Evolutionary conservation across 371 early-diverging fungal species (phyloP).

Genomic region (Capillidium heterosporum): DNA sequence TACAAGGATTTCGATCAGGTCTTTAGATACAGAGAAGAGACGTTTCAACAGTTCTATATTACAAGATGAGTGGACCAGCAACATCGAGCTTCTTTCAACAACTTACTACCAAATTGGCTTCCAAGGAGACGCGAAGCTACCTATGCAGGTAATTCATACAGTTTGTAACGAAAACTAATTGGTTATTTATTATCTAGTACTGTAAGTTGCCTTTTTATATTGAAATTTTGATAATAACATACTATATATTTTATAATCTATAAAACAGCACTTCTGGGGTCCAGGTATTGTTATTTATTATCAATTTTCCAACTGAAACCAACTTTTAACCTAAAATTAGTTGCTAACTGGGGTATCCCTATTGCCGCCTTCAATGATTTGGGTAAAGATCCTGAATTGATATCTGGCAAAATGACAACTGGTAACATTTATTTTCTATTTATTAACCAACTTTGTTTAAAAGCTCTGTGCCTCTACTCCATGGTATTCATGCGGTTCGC

Average conservation of each 20-base stretch:
- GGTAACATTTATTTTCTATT: conserved; percentile 20
- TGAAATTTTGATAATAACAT: not conserved
- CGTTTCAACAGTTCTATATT: not conserved
- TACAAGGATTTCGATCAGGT: too few species aligned
- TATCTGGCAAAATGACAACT: conserved; percentile 86
- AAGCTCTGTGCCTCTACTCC: conserved; percentile 41
- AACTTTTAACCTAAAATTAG: conserved; percentile 15
- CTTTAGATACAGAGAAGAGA: too few species aligned
- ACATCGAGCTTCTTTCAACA: not conserved
- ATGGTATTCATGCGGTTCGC: conserved; percentile 91
- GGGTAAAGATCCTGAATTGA: conserved; percentile 77
- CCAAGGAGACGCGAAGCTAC: conserved; percentile 7
- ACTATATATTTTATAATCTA: not conserved
- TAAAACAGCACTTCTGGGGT: conserved; percentile 70
- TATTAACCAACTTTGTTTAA: not conserved
- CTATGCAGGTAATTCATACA: conserved; percentile 8
- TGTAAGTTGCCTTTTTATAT: not conserved
- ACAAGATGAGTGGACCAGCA: conserved; percentile 4
- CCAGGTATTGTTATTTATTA: conserved; percentile 26
- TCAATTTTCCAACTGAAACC: too few species aligned
- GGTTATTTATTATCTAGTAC: not conserved
- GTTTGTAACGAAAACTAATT: not conserved
- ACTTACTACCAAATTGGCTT: not conserved
- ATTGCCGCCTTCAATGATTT: conserved; percentile 88
- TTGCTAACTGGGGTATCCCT: conserved; percentile 96